phyloP scores from a whole-genome alignment of 1,284 basidiomycete genomes.

The Ustilago vetiveriae region DNA sequence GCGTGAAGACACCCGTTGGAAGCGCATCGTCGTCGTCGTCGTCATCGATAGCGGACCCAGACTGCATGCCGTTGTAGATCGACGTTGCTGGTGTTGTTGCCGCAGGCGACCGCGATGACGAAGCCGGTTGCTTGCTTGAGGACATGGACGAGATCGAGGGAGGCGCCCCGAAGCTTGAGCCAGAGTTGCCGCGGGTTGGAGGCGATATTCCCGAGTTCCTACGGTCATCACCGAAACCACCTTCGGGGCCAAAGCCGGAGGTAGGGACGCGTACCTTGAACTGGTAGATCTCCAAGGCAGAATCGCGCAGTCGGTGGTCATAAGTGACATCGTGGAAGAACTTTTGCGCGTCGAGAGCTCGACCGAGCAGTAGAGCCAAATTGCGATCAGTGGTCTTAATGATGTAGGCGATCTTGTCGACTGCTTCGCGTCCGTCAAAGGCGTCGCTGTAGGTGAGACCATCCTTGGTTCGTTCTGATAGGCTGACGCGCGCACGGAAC shows the following conservation, averaged over 20 bases:
- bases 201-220: constrained; percentile 9
- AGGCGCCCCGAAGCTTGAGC: constrained; percentile 24
- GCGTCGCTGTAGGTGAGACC: constrained; percentile 94
- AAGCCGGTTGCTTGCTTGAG: constrained; percentile 61
- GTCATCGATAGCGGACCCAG: constrained; percentile 52
- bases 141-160: constrained; percentile 45
- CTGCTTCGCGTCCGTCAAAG: constrained; percentile 95
- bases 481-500: constrained; percentile 82
- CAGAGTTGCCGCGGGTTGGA: constrained; percentile 42
- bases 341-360: constrained; percentile 96
- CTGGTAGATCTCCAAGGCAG: constrained; percentile 88
- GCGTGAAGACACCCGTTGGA: constrained; percentile 94
- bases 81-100: constrained; percentile 62
- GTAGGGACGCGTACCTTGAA: constrained; percentile 79
- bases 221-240: constrained; percentile 39
- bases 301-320: constrained; percentile 93
- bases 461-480: constrained; percentile 87
- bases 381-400: constrained; percentile 98
- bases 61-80: constrained; percentile 37
- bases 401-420: constrained; percentile 94
- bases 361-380: constrained; percentile 88
- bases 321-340: constrained; percentile 99
- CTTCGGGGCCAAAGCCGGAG: constrained; percentile 68
- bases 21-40: constrained; percentile 72
- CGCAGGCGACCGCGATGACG: constrained; percentile 35